phyloP scores from a whole-genome alignment of 2,329 filamentous ascomycete species.

The Fusarium sp. region DNA sequence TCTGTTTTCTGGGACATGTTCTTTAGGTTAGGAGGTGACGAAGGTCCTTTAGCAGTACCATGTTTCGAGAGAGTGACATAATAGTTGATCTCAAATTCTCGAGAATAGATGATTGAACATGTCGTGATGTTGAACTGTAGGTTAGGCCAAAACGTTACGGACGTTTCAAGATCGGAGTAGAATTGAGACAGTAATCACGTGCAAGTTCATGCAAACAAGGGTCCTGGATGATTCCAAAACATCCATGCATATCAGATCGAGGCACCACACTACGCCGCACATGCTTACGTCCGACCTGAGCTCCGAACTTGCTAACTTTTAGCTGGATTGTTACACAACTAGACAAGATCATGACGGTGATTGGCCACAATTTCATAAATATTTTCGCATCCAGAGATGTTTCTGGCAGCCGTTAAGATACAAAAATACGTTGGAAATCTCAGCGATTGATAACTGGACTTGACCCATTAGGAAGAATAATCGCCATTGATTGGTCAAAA shows the following conservation, averaged over 20 bases:
- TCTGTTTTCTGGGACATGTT: background rate
- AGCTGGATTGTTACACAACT: background rate
- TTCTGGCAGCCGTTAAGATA: background rate
- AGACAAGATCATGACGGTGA: background rate
- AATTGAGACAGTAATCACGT: background rate
- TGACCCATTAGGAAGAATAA: conserved; percentile 5
- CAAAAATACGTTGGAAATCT: background rate
- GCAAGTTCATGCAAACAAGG: background rate
- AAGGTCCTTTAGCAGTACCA: background rate
- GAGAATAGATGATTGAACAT: background rate
- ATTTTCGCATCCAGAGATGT: background rate
- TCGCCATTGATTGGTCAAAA: conserved; percentile 25
- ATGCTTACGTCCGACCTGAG: background rate
- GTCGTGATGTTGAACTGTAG: background rate
- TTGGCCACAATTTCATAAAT: background rate
- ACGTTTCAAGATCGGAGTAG: background rate
- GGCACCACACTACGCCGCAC: background rate
- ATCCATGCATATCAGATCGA: background rate
- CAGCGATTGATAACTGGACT: background rate
- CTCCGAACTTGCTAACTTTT: background rate
- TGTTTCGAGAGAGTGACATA: background rate
- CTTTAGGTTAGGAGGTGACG: background rate
- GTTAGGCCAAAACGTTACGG: background rate
- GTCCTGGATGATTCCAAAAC: background rate
- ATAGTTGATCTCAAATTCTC: background rate